phyloP scores from a whole-genome alignment of 164 flowering plant genomes.

The Vitis labrusca region DNA sequence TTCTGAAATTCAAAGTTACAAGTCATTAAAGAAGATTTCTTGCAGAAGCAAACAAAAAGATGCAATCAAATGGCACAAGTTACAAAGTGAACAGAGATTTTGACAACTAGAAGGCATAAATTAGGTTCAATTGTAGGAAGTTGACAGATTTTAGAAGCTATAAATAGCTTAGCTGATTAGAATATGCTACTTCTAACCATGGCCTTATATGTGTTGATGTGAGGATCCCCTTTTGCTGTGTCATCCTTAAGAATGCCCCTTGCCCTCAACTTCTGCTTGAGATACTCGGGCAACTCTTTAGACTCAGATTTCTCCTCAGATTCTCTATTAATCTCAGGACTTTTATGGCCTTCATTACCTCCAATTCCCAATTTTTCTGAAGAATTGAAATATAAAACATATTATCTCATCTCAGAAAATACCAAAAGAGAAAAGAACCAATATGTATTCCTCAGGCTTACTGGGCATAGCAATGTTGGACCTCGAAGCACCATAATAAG shows the following conservation, averaged over 20 bases:
- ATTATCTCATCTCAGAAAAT: too few species aligned
- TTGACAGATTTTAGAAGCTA: too few species aligned
- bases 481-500: constrained; percentile 50
- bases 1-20: constrained; percentile 40
- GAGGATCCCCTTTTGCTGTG: constrained; percentile 16
- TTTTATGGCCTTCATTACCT: constrained; percentile 23
- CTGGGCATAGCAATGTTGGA: constrained; percentile 26
- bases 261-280: constrained; percentile 78
- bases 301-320: constrained; percentile 33
- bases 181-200: too few species aligned
- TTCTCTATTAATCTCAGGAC: constrained; percentile 23
- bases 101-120: background rate
- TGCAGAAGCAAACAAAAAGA: constrained; percentile 5
- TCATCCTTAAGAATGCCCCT: constrained; percentile 87
- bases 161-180: too few species aligned
- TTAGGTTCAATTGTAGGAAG: background rate
- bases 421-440: background rate
- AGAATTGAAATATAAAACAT: background rate
- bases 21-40: background rate
- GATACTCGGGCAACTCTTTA: constrained; percentile 83
- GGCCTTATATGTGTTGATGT: too few species aligned
- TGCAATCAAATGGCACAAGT: background rate
- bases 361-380: constrained; percentile 26
- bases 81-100: background rate
- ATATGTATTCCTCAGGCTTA: constrained; percentile 14